Evolutionary conservation across 2,329 filamentous ascomycete genomes (phyloP).

Genomic region (Simplicillium aogashimaense): DNA sequence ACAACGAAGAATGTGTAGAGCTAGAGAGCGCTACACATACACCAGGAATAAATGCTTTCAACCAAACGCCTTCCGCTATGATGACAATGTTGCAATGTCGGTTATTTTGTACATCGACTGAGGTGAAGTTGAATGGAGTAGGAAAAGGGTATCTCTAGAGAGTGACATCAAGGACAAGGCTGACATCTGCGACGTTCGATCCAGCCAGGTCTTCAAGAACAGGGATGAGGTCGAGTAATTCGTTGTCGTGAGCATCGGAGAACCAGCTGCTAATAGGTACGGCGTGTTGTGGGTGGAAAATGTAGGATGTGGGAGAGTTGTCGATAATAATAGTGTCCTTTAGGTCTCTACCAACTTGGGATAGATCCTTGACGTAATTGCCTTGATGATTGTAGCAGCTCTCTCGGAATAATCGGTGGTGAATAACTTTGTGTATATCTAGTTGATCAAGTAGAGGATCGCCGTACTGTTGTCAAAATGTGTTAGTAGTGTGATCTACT

Average conservation of each 20-base stretch:
- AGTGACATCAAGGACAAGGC: slow-evolving; percentile 89
- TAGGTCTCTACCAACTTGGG: slow-evolving; percentile 89
- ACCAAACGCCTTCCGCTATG: neutral
- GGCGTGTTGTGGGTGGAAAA: slow-evolving; percentile 97
- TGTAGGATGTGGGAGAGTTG: slow-evolving; percentile 98
- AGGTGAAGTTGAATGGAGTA: slow-evolving; percentile 10
- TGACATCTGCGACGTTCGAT: slow-evolving; percentile 85
- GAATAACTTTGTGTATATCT: slow-evolving; percentile 93
- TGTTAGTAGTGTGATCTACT: slow-evolving; percentile 11
- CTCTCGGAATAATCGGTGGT: slow-evolving; percentile 92
- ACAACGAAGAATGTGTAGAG: neutral
- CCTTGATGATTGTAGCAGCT: slow-evolving; percentile 99
- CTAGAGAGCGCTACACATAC: neutral
- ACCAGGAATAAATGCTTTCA: neutral
- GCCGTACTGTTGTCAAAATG: slow-evolving; percentile 57
- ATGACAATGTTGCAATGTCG: neutral
- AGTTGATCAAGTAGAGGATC: slow-evolving; percentile 93
- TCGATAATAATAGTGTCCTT: slow-evolving; percentile 99
- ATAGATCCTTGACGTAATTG: slow-evolving; percentile 98
- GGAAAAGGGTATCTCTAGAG: slow-evolving; percentile 39
- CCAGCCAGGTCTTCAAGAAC: slow-evolving; percentile 95
- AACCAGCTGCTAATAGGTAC: slow-evolving; percentile 99
- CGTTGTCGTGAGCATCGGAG: slow-evolving; percentile 97
- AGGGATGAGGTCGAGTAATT: slow-evolving; percentile 92
- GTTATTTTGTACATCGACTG: too few relatives aligned